Conservation (phyloP, 2,329 filamentous ascomycete genomes). For the Byssoonygena ceratinophila region DNA sequence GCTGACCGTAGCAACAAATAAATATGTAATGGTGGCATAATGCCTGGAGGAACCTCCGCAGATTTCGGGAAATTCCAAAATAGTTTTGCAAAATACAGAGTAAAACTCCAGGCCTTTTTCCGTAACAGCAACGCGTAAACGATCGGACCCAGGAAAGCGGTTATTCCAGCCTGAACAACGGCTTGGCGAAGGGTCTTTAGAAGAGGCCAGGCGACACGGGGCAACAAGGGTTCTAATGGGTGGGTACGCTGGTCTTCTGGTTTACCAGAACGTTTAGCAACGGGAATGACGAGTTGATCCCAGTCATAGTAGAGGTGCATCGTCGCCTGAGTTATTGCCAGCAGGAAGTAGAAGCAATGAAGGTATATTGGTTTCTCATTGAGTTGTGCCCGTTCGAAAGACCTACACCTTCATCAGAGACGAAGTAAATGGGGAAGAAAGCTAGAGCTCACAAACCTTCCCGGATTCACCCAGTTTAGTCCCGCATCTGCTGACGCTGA, state of each 20-base stretch:
- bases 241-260: conserved; percentile 30
- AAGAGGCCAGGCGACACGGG: conserved; percentile 31
- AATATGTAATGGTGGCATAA: conserved; percentile 48
- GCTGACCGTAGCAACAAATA: conserved; percentile 48
- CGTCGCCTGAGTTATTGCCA: conserved; percentile 59
- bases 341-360: conserved; percentile 55
- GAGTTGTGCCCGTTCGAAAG: conserved; percentile 58
- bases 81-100: conserved; percentile 58
- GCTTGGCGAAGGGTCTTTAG: conserved; percentile 26
- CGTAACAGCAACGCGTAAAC: conserved; percentile 57
- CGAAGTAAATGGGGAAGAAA: not conserved
- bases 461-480: conserved; percentile 62
- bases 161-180: conserved; percentile 29
- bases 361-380: conserved; percentile 84
- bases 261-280: conserved; percentile 28
- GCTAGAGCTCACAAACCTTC: conserved; percentile 44
- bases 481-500: conserved; percentile 50
- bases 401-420: conserved; percentile 22
- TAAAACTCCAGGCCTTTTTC: conserved; percentile 54
- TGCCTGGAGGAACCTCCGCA: conserved; percentile 47
- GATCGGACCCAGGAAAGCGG: conserved; percentile 41
- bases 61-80: conserved; percentile 67
- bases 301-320: conserved; percentile 63
- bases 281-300: conserved; percentile 53
- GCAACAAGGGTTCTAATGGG: conserved; percentile 27